Conservation (phyloP, 225 moss, liverwort and hornwort genomes). For the Physcomitrellopsis africana region DNA sequence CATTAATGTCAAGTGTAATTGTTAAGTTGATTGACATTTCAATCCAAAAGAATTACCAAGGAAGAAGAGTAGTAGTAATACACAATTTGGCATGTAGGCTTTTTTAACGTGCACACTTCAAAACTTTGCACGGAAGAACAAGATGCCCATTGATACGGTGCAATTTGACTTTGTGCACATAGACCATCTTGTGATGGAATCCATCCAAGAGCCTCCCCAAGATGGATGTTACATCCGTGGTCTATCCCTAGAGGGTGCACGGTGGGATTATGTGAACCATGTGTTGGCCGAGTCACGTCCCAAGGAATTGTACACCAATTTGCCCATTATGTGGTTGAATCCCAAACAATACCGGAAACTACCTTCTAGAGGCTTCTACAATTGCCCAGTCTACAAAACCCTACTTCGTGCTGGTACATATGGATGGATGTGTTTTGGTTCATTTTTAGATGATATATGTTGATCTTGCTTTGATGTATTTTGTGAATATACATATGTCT, state of each 20-base stretch:
- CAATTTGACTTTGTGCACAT: conserved; percentile 74
- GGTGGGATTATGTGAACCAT: conserved; percentile 74
- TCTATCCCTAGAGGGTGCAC: conserved; percentile 76
- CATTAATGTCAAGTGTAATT: too few species aligned
- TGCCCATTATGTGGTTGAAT: conserved; percentile 81
- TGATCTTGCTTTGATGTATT: too few species aligned
- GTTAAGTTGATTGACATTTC: too few species aligned
- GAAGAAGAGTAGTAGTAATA: too few species aligned
- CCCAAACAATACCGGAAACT: conserved; percentile 65
- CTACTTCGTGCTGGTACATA: conserved; percentile 54
- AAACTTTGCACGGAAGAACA: conserved; percentile 85
- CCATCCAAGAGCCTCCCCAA: conserved; percentile 48
- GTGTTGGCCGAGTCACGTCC: conserved; percentile 63
- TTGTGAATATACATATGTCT: too few species aligned
- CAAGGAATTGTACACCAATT: conserved; percentile 74
- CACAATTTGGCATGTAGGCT: conserved; percentile 42
- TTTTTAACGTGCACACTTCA: conserved; percentile 86
- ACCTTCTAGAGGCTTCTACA: conserved; percentile 60
- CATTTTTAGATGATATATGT: too few species aligned
- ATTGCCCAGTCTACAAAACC: conserved; percentile 85
- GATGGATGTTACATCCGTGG: conserved; percentile 83
- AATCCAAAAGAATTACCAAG: too few species aligned
- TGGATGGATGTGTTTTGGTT: too few species aligned
- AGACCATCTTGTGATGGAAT: conserved; percentile 47
- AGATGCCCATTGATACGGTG: conserved; percentile 82